Evolutionary conservation across 768 basidiomycete species (phyloP).

Genomic region (Leccinum rimulosum): DNA sequence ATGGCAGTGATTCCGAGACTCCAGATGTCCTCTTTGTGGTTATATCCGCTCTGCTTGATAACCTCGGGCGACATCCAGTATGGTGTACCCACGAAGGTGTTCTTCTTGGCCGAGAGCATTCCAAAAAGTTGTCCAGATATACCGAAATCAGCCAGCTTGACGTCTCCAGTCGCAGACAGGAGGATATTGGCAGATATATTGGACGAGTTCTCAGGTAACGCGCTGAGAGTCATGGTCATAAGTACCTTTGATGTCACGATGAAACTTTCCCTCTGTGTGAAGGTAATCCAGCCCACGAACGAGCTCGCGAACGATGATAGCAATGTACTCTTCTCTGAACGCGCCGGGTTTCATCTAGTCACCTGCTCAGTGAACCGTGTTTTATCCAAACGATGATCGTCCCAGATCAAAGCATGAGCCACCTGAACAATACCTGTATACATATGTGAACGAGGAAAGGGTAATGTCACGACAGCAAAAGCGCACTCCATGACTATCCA

Average conservation of each 20-base stretch:
- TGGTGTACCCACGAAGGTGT: conserved; percentile 96
- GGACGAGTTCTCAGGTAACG: neutral
- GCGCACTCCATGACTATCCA: conserved; percentile 99
- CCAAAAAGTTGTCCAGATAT: conserved; percentile 97
- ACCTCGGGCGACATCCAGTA: conserved; percentile 99
- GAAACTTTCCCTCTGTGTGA: conserved; percentile 93
- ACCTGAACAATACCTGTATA: conserved; percentile 86
- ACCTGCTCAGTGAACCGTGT: conserved; percentile 8
- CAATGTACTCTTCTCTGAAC: conserved; percentile 98
- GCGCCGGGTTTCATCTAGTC: conserved; percentile 96
- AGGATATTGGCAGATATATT: conserved; percentile 87
- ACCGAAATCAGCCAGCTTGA: conserved; percentile 98
- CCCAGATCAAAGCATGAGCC: conserved; percentile 98
- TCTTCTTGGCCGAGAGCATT: conserved; percentile 91
- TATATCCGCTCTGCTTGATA: conserved; percentile 99
- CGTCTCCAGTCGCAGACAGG: conserved; percentile 87
- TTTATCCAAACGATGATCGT: conserved; percentile 28
- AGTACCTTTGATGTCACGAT: conserved; percentile 97
- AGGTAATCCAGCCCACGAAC: conserved; percentile 92
- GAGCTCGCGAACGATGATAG: conserved; percentile 92
- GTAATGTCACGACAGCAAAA: conserved; percentile 10
- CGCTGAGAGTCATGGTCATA: neutral
- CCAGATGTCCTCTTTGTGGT: conserved; percentile 99
- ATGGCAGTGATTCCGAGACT: conserved; percentile 96
- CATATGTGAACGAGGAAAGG: conserved; percentile 9